These are phyloP conservation scores for Coemansia aciculifera DNA, from an alignment of 192 early-diverging fungal genomes.

Conservation along the genomic window DNA sequence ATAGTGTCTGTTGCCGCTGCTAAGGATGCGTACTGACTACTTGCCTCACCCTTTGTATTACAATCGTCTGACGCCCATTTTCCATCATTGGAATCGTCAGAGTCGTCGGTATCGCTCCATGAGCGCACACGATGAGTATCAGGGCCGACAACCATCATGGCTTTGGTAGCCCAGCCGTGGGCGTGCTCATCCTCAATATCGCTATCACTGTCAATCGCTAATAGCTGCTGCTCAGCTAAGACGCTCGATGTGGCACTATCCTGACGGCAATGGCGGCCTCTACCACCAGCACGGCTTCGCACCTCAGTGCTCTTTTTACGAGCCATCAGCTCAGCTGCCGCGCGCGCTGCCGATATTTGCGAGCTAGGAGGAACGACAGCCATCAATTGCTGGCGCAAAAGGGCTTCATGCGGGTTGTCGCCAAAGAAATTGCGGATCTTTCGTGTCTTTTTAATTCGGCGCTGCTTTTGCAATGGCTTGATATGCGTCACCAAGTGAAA, in stretches of 20 bases:
- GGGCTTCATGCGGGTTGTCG: constrained; percentile 58
- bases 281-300: constrained; percentile 5
- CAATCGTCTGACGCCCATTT: background rate
- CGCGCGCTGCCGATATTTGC: constrained; percentile 32
- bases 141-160: constrained; percentile 13
- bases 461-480: constrained; percentile 59
- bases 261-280: constrained; percentile 7
- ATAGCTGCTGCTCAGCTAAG: constrained; percentile 26
- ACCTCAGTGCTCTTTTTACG: constrained; percentile 33
- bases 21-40: background rate
- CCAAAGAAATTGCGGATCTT: constrained; percentile 74
- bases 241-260: constrained; percentile 25
- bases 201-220: constrained; percentile 42
- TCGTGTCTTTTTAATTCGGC: constrained; percentile 61
- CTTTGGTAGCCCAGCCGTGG: constrained; percentile 33
- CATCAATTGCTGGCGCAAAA: constrained; percentile 58
- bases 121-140: constrained; percentile 2
- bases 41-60: background rate
- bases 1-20: background rate
- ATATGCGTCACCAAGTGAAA: constrained; percentile 57
- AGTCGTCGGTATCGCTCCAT: constrained; percentile 29
- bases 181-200: constrained; percentile 21
- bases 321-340: constrained; percentile 46
- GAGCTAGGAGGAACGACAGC: constrained; percentile 54
- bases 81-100: background rate